Conservation (phyloP, 192 early-diverging fungal genomes). For the Geranomyces michiganensis region DNA sequence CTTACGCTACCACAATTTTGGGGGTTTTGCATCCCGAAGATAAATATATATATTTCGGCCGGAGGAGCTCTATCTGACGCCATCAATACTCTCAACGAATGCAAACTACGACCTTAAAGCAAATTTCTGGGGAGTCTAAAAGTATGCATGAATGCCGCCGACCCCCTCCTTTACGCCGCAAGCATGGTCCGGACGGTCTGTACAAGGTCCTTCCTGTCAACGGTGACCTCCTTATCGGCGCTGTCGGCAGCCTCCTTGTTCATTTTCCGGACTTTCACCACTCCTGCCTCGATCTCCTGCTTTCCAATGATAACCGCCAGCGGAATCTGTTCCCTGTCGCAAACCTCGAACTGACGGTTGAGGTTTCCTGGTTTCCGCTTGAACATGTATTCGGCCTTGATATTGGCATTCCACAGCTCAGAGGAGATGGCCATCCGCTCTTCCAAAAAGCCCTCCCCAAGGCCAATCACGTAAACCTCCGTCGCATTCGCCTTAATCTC, state of each 20-base stretch:
- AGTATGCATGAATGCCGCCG: too few relatives aligned
- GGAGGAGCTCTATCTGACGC: too few relatives aligned
- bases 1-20: too few relatives aligned
- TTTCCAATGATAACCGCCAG: slow-evolving; percentile 86
- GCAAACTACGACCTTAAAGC: too few relatives aligned
- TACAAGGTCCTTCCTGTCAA: slow-evolving; percentile 24
- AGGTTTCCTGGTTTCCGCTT: slow-evolving; percentile 84
- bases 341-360: slow-evolving; percentile 75
- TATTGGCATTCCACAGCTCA: slow-evolving; percentile 90
- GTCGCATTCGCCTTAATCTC: slow-evolving; percentile 69
- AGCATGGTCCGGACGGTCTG: slow-evolving; percentile 14
- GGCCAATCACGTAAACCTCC: slow-evolving; percentile 84
- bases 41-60: too few relatives aligned
- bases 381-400: slow-evolving; percentile 89
- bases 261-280: slow-evolving; percentile 79
- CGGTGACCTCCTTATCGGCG: slow-evolving; percentile 29
- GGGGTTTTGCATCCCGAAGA: too few relatives aligned
- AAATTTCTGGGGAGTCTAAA: too few relatives aligned
- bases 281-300: slow-evolving; percentile 75
- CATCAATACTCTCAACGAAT: too few relatives aligned
- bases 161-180: too few relatives aligned
- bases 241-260: neutral
- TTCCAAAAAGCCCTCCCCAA: slow-evolving; percentile 79
- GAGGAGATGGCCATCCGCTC: slow-evolving; percentile 85
- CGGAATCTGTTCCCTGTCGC: slow-evolving; percentile 87